Conservation (phyloP, 2,329 filamentous ascomycete species). For the Colletotrichum sp. region DNA sequence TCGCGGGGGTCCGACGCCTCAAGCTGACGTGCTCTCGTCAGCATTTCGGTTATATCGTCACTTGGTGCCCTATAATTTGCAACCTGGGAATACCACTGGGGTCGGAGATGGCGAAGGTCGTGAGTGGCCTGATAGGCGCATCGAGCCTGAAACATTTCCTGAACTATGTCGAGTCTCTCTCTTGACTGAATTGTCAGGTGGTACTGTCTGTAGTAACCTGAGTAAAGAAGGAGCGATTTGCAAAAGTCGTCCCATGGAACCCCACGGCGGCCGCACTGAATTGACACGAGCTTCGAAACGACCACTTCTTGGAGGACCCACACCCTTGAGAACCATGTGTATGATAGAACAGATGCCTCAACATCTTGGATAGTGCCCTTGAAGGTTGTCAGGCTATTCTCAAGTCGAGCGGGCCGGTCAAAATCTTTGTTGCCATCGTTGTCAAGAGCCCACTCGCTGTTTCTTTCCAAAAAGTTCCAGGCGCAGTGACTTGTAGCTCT, state of each 20-base stretch:
- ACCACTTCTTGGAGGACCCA: background rate
- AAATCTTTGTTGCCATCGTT: background rate
- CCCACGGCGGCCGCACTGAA: background rate
- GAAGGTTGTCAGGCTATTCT: background rate
- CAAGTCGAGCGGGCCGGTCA: background rate
- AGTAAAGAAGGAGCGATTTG: rapidly evolving
- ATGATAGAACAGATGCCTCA: background rate
- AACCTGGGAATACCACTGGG: rapidly evolving
- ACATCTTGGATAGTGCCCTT: background rate
- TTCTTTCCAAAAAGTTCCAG: background rate
- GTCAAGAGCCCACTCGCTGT: background rate
- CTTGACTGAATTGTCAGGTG: background rate
- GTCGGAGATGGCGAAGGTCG: rapidly evolving
- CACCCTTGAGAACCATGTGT: background rate
- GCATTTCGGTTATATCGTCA: background rate
- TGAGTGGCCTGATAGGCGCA: background rate
- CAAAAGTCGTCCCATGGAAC: background rate
- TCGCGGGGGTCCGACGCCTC: background rate
- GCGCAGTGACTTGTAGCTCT: background rate
- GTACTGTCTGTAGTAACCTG: background rate
- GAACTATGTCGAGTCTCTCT: background rate
- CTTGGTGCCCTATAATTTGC: background rate
- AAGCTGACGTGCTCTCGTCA: background rate
- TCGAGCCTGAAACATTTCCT: background rate
- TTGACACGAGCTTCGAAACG: background rate